Base-by-base conservation (phyloP, 345 rosid species). In the Rhizophora mangle region DNA sequence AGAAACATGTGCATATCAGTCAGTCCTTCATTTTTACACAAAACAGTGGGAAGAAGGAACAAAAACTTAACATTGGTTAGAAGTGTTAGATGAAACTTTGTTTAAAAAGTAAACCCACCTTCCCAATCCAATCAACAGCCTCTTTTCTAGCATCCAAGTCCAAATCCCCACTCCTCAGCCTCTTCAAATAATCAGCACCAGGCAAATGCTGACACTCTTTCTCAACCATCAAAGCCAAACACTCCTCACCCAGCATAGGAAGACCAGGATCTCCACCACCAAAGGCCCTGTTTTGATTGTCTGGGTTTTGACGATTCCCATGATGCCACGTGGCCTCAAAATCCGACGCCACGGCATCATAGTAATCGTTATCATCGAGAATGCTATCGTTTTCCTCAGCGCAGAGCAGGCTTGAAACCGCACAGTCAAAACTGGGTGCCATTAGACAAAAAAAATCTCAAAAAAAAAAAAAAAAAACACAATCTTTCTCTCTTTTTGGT, bases 391-490 rank as follows among this genome's bases (percentile, higher is more conserved):
- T 69, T 51, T 83, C 93, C 49, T 86, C 93, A 20, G 78, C 82
- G 57, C 93, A 88, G 30, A 86, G 76, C 39, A 88, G 87, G 69
- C 87, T 81, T 52, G 85, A 80, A 71, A 74, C 69, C 20, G 68
- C 78, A 67, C 69, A 63, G 67, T 88, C 90, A 76, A 86, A 83
- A 81, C 88, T 86, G 8, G 90, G 85, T 52, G 86, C 88, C 93
- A 88, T 88, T 70, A 43, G 72, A 62, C 63, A 54, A 22, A 15
- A 29, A 43, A 4, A 27, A 7, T 24, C 24, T 24, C 24, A 34
- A 34, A 34, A 43, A 1, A 36, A 9, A 32, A 27, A 21, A 6
- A 15, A 36, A 8, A 56, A 31, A 2, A 31, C 16, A 43, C 49
- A 43, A 43, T 11, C 16, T 43, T 16, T n/a, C 66, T 63, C 69